Conservation (phyloP, 2,329 filamentous ascomycete species). For the Delphinella strobiligena region DNA sequence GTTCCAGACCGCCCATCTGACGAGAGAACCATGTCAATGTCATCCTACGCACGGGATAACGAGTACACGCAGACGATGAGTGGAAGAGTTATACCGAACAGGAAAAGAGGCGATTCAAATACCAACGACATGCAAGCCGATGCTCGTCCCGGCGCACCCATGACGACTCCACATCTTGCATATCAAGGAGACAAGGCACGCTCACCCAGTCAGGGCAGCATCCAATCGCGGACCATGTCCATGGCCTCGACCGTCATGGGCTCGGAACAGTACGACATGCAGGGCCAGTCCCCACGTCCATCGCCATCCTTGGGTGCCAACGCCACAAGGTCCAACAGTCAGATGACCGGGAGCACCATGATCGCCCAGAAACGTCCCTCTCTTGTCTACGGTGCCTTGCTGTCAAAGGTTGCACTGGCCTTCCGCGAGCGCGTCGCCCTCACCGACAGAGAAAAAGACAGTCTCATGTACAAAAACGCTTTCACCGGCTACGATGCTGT, state of each 20-base stretch:
- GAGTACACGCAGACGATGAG: constrained; percentile 83
- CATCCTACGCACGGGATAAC: constrained; percentile 62
- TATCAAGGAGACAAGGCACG: constrained; percentile 7
- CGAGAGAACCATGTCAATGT: constrained; percentile 94
- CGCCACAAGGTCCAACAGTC: constrained; percentile 26
- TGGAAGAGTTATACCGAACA: constrained; percentile 76
- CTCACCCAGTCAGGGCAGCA: constrained; percentile 23
- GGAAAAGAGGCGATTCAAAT: constrained; percentile 45
- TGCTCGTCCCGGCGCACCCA: constrained; percentile 6
- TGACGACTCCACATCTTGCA: not conserved
- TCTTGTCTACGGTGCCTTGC: constrained; percentile 81
- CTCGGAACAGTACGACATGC: constrained; percentile 16
- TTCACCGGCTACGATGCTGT: constrained; percentile 95
- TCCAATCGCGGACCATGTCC: constrained; percentile 63
- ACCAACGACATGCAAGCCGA: constrained; percentile 9
- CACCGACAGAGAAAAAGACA: constrained; percentile 88
- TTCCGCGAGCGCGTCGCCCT: constrained; percentile 82
- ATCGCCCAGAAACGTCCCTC: constrained; percentile 57
- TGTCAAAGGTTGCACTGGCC: constrained; percentile 86
- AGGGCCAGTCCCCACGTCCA: constrained; percentile 15
- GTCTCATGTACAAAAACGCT: constrained; percentile 89
- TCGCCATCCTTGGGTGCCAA: constrained; percentile 14
- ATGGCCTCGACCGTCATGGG: constrained; percentile 76
- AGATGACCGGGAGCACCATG: constrained; percentile 29
- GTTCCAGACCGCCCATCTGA: constrained; percentile 77